Evolutionary conservation across 2,329 filamentous ascomycete genomes (phyloP).

Genomic region (Fusarium continuum): DNA sequence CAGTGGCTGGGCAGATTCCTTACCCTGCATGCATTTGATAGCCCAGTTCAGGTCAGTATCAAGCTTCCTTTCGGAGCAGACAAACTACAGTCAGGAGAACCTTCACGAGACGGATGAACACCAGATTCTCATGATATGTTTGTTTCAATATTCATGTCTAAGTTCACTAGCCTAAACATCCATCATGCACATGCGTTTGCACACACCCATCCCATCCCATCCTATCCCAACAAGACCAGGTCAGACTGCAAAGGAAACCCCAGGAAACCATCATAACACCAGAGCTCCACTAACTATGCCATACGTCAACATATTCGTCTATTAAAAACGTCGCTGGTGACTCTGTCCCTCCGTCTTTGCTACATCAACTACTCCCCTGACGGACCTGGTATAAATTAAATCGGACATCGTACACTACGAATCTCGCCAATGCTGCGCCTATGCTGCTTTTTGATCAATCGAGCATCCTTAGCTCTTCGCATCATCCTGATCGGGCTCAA

Average conservation of each 20-base stretch:
- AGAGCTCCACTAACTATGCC: constrained; percentile 29
- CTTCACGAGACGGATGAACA: neutral
- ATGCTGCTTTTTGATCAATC: neutral
- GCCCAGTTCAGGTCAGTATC: too few species aligned
- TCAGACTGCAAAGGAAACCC: constrained; percentile 13
- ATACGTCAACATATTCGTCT: constrained; percentile 17
- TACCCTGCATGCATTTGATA: constrained; percentile 1
- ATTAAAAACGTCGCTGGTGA: constrained; percentile 26
- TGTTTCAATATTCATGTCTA: constrained; percentile 12
- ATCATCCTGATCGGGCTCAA: constrained; percentile 70
- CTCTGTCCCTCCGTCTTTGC: constrained; percentile 9
- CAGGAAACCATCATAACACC: constrained; percentile 28
- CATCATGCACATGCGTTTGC: constrained; percentile 1
- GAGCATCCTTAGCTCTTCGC: constrained; percentile 42
- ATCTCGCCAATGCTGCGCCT: neutral
- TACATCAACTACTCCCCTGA: neutral
- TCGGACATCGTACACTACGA: constrained; percentile 31
- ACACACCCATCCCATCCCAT: neutral
- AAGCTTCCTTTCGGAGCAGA: too few species aligned
- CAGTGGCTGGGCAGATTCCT: neutral
- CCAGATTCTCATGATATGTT: neutral
- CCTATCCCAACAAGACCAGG: neutral
- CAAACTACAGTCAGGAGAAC: too few species aligned
- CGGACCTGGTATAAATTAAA: neutral
- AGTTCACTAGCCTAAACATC: constrained; percentile 8